A percentile compares a stretch with the other conserved stretches of the same genome.
Conservation (phyloP, 352 stramenopile genomes). For the Phytophthora pinifolia region DNA sequence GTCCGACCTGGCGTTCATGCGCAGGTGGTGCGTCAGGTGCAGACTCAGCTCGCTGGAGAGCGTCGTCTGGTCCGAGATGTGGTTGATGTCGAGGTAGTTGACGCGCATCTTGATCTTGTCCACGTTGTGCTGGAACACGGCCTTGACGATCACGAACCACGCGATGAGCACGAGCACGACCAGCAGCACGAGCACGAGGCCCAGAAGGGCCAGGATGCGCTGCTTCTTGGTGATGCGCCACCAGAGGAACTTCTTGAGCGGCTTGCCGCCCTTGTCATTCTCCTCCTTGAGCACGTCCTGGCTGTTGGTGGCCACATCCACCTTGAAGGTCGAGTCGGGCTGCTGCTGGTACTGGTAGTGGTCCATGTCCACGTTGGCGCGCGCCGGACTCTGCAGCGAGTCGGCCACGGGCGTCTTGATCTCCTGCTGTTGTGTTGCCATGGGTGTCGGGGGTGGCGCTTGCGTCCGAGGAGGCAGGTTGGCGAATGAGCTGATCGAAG, state of each 20-base stretch:
- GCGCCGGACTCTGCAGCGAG: conserved; percentile 25
- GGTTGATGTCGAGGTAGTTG: conserved; percentile 72
- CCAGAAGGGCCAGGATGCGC: conserved; percentile 49
- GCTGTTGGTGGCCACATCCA: conserved; percentile 24
- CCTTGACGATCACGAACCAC: conserved; percentile 56
- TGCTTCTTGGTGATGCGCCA: conserved; percentile 59
- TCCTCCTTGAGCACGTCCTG: conserved; percentile 30
- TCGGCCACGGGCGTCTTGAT: conserved; percentile 30
- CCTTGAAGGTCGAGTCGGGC: conserved; percentile 33
- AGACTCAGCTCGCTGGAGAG: conserved; percentile 57
- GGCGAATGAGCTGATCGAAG: conserved; percentile 20
- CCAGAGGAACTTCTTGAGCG: conserved; percentile 48
- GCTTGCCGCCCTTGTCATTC: conserved; percentile 24
- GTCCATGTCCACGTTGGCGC: conserved; percentile 24
- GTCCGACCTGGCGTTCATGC: conserved; percentile 45
- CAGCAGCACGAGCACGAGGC: conserved; percentile 35
- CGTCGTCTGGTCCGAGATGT: conserved; percentile 38
- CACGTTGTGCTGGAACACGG: conserved; percentile 59
- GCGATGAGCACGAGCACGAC: conserved; percentile 56
- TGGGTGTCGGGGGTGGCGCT: conserved; percentile 2
- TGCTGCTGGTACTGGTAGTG: conserved; percentile 34
- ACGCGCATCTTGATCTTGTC: conserved; percentile 59
- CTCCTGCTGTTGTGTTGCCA: conserved; percentile 28
- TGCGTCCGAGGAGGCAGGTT: conserved; percentile 28
- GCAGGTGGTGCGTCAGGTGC: conserved; percentile 45